Percentiles rank a stretch among this genome's conserved stretches.
Conservation (phyloP, 2,329 filamentous ascomycete genomes). For the Venturia asperata region DNA sequence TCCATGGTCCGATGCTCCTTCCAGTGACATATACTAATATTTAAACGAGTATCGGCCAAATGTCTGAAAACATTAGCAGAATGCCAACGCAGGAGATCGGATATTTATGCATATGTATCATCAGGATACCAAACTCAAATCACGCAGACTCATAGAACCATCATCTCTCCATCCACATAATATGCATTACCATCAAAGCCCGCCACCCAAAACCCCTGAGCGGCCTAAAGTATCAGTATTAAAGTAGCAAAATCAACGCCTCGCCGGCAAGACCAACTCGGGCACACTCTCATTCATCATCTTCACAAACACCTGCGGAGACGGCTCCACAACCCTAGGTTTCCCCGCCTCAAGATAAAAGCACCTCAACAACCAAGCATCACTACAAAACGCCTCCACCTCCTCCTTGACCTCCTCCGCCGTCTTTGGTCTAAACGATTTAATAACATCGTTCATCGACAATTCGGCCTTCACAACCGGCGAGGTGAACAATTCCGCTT, state of each 20-base stretch:
- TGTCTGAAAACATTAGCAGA: too few relatives aligned
- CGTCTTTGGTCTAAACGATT: background rate
- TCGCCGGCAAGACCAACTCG: slow-evolving; percentile 8
- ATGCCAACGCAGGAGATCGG: too few relatives aligned
- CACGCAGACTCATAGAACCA: background rate
- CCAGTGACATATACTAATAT: too few relatives aligned
- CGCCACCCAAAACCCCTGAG: background rate
- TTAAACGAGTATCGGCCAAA: too few relatives aligned
- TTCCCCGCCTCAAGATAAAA: slow-evolving; percentile 35
- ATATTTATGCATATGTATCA: too few relatives aligned
- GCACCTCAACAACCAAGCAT: slow-evolving; percentile 32
- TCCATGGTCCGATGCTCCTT: too few relatives aligned
- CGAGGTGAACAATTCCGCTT: background rate
- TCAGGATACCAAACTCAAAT: too few relatives aligned
- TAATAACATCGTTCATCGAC: background rate
- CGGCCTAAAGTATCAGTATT: background rate
- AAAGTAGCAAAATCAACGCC: slow-evolving; percentile 21
- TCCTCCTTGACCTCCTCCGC: slow-evolving; percentile 39
- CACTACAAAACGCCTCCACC: slow-evolving; percentile 39
- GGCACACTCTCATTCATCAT: slow-evolving; percentile 7
- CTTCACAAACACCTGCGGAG: background rate
- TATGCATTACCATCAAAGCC: slow-evolving; percentile 6
- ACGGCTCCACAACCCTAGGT: slow-evolving; percentile 3
- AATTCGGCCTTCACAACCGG: background rate
- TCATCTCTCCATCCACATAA: background rate